These are phyloP conservation scores for Dactylella cylindrospora DNA, from an alignment of 2,329 filamentous ascomycete species.

Conservation along the genomic window DNA sequence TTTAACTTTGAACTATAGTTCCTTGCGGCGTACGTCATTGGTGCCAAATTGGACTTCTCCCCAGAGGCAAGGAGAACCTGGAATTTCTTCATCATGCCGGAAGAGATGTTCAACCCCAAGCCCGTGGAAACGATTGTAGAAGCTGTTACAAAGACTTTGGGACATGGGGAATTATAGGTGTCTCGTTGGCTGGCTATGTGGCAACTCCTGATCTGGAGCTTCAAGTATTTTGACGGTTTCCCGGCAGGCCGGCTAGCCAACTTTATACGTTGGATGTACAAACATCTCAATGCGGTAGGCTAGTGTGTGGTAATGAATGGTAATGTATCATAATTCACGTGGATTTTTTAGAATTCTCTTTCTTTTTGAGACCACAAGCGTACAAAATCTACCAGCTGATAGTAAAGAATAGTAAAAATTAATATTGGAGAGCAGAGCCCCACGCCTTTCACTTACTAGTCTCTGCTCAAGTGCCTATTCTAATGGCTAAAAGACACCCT, in stretches of 20 bases:
- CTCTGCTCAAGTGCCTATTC: too few species aligned
- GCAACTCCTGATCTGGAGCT: slow-evolving; percentile 1
- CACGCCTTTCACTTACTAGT: too few species aligned
- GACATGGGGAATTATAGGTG: slow-evolving; percentile 19
- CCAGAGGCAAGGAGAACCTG: slow-evolving; percentile 13
- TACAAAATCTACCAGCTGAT: too few species aligned
- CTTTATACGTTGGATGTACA: neutral
- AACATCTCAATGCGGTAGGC: neutral
- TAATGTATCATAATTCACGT: slow-evolving; percentile 1
- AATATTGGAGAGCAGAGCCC: too few species aligned
- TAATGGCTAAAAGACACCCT: too few species aligned
- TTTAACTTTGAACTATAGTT: slow-evolving; percentile 7
- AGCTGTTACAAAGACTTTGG: slow-evolving; percentile 17
- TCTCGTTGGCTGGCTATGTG: neutral
- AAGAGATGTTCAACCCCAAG: neutral
- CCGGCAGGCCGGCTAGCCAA: neutral
- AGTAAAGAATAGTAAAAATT: too few species aligned
- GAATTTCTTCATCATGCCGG: slow-evolving; percentile 15
- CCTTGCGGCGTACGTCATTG: slow-evolving; percentile 25
- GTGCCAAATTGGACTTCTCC: slow-evolving; percentile 29
- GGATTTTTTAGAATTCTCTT: too few species aligned
- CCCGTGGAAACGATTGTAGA: slow-evolving; percentile 10
- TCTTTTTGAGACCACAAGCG: slow-evolving; percentile 45
- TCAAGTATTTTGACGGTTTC: neutral
- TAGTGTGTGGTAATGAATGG: neutral